Evolutionary conservation across 2,329 filamentous ascomycete genomes (phyloP), one percentile per base, ranked within the genome.

Genomic region (Alternaria consortialis): DNA sequence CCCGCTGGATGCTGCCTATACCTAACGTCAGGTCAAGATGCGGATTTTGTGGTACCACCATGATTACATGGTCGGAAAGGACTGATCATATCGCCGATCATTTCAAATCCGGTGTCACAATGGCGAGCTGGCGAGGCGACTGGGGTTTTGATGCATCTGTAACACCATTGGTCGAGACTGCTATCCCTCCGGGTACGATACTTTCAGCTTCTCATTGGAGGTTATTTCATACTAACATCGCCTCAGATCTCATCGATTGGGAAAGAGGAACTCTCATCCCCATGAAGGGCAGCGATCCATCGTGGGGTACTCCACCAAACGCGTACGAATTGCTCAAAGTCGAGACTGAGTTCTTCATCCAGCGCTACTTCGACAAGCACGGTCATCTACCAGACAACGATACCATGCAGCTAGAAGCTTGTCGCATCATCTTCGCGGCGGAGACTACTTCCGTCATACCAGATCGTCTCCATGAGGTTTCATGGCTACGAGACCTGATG

Each of bases 41-140:
- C 46, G 72, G 72, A 4, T 74, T 74, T 29, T 74, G 71, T 48
- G 64, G 54, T 2, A 42, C 61, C 5, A 61, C 52, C 1, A 68
- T 74, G 63, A 56, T 17, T 6, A 69, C 65, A 0, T 74, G 72
- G 72, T 47, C 47, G 11, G 67, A 74, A 17, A 64, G 72, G 15
- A 57, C 62, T 2, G 67, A 74, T 32, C 72, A 74, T 36, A 60
- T 74, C 11, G 71, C 65, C 11, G 69, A 71, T 1, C 71, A 74
- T n/a, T 74, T 72, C 57, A 73, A 70, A 39, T 34, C 57, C 5
- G 71, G 71, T 4, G 17, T 51, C 11, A 72, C 67, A 1, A 74
- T 74, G 65, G 67, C 66, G 8, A 64, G 63, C 9, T 74, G 72
- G 72, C 56, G 72, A 36, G 72, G 72, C 2, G 69, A 71, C 7